Evolutionary conservation across 129 eudicot genomes (phyloP), one percentile per base, ranked within the genome.

Genomic region (Chrysanthemum makinoi): DNA sequence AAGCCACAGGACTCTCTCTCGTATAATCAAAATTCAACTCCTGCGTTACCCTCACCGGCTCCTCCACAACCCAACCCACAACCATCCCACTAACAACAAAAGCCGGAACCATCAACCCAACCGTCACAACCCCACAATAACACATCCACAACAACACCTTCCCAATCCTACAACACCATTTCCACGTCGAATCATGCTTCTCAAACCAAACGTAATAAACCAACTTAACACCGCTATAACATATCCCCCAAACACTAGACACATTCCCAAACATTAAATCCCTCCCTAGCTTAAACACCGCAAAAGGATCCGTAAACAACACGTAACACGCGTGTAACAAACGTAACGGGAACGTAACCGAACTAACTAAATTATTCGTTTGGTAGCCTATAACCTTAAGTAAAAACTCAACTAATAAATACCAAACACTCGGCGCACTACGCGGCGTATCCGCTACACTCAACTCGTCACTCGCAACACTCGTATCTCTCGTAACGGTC

Each of bases 101-200:
- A 6, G 96, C 89, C 2, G 78, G 77, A 11, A 78, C 61, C 78
- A 95, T 74, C 49, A 84, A 61, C 65, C 83, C 69, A 63, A 85
- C 82, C 78, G 86, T 83, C 2, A 90, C 62, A 13, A 79, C 33
- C 50, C 88, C 82, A 52, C 90, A 95, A 70, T 88, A 90, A 71
- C 63, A 47, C 10, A 91, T 75, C 95, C 95, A 85, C 77, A 95
- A 69, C 18, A 88, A 66, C 51, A 89, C 97, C 88, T 92, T 86
- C 1, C 82, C 82, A 1, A 68, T 77, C 22, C 81, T 86, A 74
- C 75, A 59, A n/a, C 65, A 89, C 30, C 80, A n/a, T 68, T 71
- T 82, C 79, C 77, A 81, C 3, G 75, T 19, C 10, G 80, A 65
- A n/a, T 79, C 77, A 33, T 79, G 81, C 6, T 87, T 88, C 65